Base-by-base conservation (phyloP, 345 rosid species). In the Citrus inodora region DNA sequence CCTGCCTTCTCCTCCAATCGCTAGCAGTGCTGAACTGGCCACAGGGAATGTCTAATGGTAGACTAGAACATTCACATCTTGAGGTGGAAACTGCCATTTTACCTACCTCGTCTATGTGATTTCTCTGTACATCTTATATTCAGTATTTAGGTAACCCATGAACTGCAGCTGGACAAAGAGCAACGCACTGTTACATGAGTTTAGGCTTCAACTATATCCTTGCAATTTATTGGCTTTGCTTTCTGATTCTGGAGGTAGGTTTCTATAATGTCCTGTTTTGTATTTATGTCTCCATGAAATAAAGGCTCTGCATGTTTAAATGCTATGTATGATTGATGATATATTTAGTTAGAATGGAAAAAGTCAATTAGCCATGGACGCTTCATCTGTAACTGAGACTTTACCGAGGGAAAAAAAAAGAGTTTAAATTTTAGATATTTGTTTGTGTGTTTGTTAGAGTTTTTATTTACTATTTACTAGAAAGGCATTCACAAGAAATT, bases 21-120 rank as follows among this genome's bases (percentile, higher is more conserved):
- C 72, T 71, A 64, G 72, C 19, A 76, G 77, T 19, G 53, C 77
- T 73, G 71, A 78, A 53, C 77, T 73, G 71, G 71, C 71, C 70
- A 71, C 72, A 71, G 37, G 51, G 25, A 70, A 21, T 28, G 71
- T 30, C 71, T 51, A 78, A 6, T 63, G 62, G 33, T 48, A 35
- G 75, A 46, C 21, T 25, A 62, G 37, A 40, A n/a, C 53, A n/a
- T 24, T 40, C 32, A n/a, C 38, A 68, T 24, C 0, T 53, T 4
- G 48, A 32, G 30, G 46, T 55, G 35, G 48, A 55, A 53, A 53
- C 58, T 33, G 21, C 2, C 56, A 69, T 19, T 17, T 53, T 53
- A 32, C 46, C 33, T 55, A 17, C 24, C 13, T 70, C 1, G 30
- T 38, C 46, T 37, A 21, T 42, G 58, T 13, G 17, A 24, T 42